Evolutionary conservation across 108 stramenopile species (phyloP).

Genomic region (Conticribra guillardii): DNA sequence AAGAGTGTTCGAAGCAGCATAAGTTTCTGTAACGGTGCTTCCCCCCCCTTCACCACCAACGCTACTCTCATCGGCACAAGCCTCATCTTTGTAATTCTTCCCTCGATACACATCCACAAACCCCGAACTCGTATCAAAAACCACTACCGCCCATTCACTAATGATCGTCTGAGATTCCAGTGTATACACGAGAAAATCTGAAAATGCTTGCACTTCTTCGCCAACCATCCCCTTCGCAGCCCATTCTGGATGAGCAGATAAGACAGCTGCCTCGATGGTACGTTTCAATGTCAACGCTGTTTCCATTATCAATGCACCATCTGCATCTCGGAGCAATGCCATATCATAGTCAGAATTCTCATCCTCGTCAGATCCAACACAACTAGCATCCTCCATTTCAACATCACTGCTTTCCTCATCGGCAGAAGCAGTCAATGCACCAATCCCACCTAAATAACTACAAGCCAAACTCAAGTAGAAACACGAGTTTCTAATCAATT

Average conservation of each 20-base stretch:
- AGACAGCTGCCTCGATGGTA: conserved; percentile 63
- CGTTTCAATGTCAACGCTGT: conserved; percentile 63
- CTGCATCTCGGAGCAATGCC: conserved; percentile 36
- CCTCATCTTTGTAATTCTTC: conserved; percentile 49
- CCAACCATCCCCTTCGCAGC: conserved; percentile 60
- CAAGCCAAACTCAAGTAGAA: conserved; percentile 63
- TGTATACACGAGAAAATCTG: conserved; percentile 67
- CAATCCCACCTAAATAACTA: conserved; percentile 64
- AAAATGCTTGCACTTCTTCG: conserved; percentile 69
- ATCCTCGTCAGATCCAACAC: no score
- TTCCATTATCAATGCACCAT: conserved; percentile 42
- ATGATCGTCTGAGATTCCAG: conserved; percentile 57
- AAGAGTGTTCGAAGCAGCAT: conserved; percentile 55
- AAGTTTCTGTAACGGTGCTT: background rate
- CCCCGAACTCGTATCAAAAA: conserved; percentile 65
- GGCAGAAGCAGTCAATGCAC: conserved; percentile 24
- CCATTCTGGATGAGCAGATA: conserved; percentile 71
- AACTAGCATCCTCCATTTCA: no score
- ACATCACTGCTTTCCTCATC: background rate
- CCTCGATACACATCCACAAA: conserved; percentile 66
- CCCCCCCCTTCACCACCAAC: background rate
- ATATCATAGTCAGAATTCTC: conserved; percentile 18
- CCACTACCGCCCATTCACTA: conserved; percentile 65
- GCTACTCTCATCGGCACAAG: background rate
- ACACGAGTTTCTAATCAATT: conserved; percentile 62